Conservation (phyloP, 495 filamentous ascomycete species). For the Tuber borchii region DNA sequence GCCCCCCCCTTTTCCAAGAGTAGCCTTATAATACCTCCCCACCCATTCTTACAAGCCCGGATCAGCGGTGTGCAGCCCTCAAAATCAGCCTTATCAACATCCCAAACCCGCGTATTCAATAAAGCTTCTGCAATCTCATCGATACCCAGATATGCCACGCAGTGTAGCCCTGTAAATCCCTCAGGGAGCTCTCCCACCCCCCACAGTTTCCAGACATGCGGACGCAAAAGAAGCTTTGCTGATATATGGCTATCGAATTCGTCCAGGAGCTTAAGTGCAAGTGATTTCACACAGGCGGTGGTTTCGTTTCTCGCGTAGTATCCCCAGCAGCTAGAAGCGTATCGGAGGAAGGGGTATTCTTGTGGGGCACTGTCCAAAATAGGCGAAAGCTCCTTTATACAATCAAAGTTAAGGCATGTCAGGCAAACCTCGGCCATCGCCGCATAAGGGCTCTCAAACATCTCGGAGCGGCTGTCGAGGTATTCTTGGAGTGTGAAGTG, state of each 20-base stretch:
- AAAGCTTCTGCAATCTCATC: too few species aligned
- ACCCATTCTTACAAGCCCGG: too few species aligned
- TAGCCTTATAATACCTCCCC: too few species aligned
- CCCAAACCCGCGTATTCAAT: too few species aligned
- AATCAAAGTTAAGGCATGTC: not conserved
- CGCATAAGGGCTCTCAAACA: not conserved
- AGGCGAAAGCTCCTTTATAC: not conserved
- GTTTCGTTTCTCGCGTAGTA: not conserved
- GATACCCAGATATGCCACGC: too few species aligned
- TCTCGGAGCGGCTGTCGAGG: not conserved
- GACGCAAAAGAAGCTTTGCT: not conserved
- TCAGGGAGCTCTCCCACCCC: too few species aligned
- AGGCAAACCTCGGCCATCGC: not conserved
- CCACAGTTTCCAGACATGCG: too few species aligned
- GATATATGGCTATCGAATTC: not conserved
- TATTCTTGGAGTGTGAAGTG: not conserved
- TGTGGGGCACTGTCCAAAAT: rapidly evolving
- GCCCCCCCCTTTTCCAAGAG: too few species aligned
- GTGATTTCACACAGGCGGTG: not conserved
- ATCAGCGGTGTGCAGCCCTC: too few species aligned
- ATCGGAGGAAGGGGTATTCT: not conserved
- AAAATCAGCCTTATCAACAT: too few species aligned
- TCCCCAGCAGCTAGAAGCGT: not conserved
- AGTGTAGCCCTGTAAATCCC: not conserved
- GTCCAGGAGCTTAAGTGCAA: not conserved